Conservation (phyloP, 768 basidiomycete species). For the Mrakia gelida region DNA sequence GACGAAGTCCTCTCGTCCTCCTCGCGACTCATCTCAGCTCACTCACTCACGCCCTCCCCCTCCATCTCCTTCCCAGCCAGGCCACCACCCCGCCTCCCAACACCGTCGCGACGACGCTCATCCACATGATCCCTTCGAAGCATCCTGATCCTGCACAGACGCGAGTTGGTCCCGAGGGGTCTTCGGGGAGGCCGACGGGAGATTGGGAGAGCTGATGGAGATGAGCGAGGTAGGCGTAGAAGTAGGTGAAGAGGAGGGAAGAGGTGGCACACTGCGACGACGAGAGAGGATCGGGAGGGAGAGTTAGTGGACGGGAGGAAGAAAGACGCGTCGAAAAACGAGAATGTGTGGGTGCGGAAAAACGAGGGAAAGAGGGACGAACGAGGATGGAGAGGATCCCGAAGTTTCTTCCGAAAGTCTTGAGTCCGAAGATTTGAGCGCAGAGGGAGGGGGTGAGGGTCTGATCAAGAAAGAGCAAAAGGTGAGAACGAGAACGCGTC, state of each 20-base stretch:
- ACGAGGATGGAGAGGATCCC: constrained; percentile 19
- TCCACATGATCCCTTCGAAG: constrained; percentile 16
- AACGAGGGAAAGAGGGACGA: not conserved
- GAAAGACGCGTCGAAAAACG: not conserved
- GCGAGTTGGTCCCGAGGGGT: not conserved
- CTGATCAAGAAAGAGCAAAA: not conserved
- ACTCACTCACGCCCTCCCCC: not conserved
- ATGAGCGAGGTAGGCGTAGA: constrained; percentile 25
- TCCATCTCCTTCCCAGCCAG: constrained; percentile 15
- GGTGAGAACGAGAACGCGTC: no score
- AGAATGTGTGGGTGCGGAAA: no score
- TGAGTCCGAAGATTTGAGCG: constrained; percentile 15
- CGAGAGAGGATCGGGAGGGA: not conserved
- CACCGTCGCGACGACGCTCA: not conserved
- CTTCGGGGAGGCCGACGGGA: not conserved
- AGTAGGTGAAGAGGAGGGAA: constrained; percentile 30
- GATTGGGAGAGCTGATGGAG: not conserved
- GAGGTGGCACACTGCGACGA: constrained; percentile 11
- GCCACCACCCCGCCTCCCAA: not conserved
- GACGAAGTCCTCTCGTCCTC: no score
- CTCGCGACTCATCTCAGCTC: no score
- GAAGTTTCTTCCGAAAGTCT: constrained; percentile 27
- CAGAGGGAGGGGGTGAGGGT: constrained; percentile 16
- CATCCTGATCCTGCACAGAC: constrained; percentile 11
- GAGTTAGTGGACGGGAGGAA: not conserved